Evolutionary conservation across 306 rosid genomes (phyloP), one percentile per base, ranked within the genome.

Genomic region (Lathyrus oleraceus): DNA sequence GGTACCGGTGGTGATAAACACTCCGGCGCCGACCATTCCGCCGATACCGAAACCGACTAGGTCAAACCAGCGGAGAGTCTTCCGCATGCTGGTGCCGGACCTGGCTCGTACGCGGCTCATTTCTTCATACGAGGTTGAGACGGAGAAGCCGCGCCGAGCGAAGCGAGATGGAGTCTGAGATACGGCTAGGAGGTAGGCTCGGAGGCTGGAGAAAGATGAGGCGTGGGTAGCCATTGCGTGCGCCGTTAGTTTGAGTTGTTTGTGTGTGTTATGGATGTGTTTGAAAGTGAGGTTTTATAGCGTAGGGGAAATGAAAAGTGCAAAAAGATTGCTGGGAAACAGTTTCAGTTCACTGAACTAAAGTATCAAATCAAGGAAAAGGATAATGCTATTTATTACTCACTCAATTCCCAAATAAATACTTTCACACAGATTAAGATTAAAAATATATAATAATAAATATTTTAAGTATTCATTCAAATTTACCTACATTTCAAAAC

Each of bases 11-110:
- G 98, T 93, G 78, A 93, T 82, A 48, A 93, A 93, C 0, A 93
- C 91, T 3, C 96, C 97, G 68, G 98, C 94, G 43, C 98, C 97
- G 73, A 93, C 88, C 98, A 90, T 93, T 3, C 98, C 98, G 19
- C 97, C 98, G 75, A 93, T 58, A 5, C 97, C 98, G 1, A 93
- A 71, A 0, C 84, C 84, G 47, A 93, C 62, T 12, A 93, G 86
- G 82, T 93, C 97, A 56, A 69, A 88, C 96, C 98, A 93, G 23
- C 97, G 83, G 52, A 93, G 97, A 6, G 82, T 78, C 48, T 72
- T 85, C 47, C 80, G 81, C 98, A 93, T 90, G 74, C 58, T 62
- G 20, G 81, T 32, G 7, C 95, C 96, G 43, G 98, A 89, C 8
- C 83, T 89, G 74, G 88, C 79, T 6, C 89, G 78, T 6, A 76